A percentile compares a stretch with the other conserved stretches of the same genome.
Conservation (phyloP, 148 eudicot genomes). For the Chenopodium quinoa region DNA sequence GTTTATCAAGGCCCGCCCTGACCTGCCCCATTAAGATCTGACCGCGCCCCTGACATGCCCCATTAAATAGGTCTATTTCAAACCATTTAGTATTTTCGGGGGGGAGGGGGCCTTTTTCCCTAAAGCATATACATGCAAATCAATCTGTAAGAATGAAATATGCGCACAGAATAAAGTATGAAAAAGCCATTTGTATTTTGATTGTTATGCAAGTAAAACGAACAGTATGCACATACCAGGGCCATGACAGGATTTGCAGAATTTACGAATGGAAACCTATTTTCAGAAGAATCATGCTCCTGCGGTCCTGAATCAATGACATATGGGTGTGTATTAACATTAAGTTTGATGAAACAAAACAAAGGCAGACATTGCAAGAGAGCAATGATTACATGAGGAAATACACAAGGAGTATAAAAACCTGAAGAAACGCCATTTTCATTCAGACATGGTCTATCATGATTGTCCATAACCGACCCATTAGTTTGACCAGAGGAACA, state of each 20-base stretch:
- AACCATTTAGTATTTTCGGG: no score
- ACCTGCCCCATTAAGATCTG: no score
- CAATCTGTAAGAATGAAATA: background rate
- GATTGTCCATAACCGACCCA: conserved; percentile 32
- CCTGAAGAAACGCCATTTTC: conserved; percentile 67
- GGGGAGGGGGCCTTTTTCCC: background rate
- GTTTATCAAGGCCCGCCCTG: no score
- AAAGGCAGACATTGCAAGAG: conserved; percentile 6
- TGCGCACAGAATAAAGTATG: background rate
- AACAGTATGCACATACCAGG: conserved; percentile 50
- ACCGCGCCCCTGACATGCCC: no score
- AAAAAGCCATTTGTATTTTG: background rate
- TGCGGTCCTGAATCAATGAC: conserved; percentile 46
- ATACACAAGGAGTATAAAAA: conserved; percentile 13
- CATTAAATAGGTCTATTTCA: no score
- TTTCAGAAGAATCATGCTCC: conserved; percentile 46
- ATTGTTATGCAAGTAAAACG: background rate
- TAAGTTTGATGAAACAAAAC: conserved; percentile 10
- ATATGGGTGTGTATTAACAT: conserved; percentile 12
- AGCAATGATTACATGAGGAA: conserved; percentile 8
- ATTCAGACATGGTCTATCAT: conserved; percentile 32
- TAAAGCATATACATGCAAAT: background rate
- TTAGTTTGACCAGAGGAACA: conserved; percentile 36
- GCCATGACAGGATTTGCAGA: conserved; percentile 89
- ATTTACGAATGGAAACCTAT: conserved; percentile 65